phyloP scores from a whole-genome alignment of 371 early-diverging fungal species.

The Mortierella sp. region DNA sequence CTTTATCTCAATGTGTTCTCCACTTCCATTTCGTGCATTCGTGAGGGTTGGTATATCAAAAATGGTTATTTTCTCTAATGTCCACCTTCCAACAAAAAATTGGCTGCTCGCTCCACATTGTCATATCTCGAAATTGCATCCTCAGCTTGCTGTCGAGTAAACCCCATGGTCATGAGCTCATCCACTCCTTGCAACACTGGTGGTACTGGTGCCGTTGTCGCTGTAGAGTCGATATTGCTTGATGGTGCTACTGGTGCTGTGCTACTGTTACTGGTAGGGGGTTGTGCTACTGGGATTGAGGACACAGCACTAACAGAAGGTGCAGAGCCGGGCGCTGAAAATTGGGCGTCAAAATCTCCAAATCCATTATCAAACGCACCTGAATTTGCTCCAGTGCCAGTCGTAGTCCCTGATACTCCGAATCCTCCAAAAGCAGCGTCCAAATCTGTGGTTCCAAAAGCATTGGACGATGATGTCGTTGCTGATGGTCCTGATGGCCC shows the following conservation, averaged over 20 bases:
- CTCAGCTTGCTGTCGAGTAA: conserved; percentile 78
- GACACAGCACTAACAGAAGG: conserved; percentile 3
- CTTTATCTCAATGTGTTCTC: neutral
- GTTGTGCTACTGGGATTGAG: neutral
- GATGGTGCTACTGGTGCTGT: conserved; percentile 7
- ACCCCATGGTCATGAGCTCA: conserved; percentile 80
- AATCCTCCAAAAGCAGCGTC: conserved; percentile 56
- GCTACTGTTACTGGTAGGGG: neutral
- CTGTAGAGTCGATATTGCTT: neutral
- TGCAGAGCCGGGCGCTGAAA: conserved; percentile 8
- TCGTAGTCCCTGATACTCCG: conserved; percentile 3
- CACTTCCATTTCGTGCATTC: neutral
- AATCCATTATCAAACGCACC: conserved; percentile 27
- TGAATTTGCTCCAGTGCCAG: neutral
- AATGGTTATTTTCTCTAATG: neutral
- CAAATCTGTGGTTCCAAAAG: conserved; percentile 24
- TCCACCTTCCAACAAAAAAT: conserved; percentile 77
- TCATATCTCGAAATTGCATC: conserved; percentile 83
- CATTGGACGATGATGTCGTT: conserved; percentile 10
- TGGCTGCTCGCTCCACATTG: conserved; percentile 81
- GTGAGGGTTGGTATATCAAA: neutral
- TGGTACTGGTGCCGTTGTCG: conserved; percentile 18
- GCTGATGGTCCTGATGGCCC: neutral
- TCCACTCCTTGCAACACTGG: conserved; percentile 55
- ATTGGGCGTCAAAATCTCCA: conserved; percentile 44